Conservation (phyloP, 495 filamentous ascomycete genomes). For the Tuber brumale region DNA sequence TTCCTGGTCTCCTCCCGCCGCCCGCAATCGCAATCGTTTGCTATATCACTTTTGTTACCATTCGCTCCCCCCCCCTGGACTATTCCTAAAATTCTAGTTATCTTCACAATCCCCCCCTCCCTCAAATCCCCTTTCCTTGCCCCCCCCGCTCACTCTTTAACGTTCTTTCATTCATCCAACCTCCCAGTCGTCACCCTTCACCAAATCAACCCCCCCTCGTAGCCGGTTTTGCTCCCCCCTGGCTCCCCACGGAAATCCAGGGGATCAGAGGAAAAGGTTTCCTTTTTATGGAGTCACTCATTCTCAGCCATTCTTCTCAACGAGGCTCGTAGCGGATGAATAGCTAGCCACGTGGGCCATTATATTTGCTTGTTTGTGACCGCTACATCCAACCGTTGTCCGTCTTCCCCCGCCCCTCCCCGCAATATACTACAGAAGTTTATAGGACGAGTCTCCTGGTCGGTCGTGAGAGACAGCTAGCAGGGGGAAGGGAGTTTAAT, state of each 20-base stretch:
- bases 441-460: slow-evolving; percentile 34
- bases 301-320: slow-evolving; percentile 25
- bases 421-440: slow-evolving; percentile 28
- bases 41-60: not conserved
- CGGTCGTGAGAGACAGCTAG: slow-evolving; percentile 23
- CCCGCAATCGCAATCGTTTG: slow-evolving; percentile 1
- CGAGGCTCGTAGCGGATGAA: slow-evolving; percentile 29
- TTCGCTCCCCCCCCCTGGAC: not conserved
- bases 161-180: not conserved
- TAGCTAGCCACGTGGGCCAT: slow-evolving; percentile 9
- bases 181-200: not conserved
- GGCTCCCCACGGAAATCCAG: slow-evolving; percentile 7
- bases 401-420: slow-evolving; percentile 15
- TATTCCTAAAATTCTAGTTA: not conserved
- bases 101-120: not conserved
- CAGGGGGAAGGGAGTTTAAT: slow-evolving; percentile 14
- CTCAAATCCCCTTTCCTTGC: not conserved
- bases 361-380: slow-evolving; percentile 19
- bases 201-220: not conserved
- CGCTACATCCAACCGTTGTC: slow-evolving; percentile 2
- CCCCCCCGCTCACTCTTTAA: not conserved
- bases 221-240: not conserved
- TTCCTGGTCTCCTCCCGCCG: not conserved
- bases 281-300: slow-evolving; percentile 23
- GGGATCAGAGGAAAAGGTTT: slow-evolving; percentile 16